These are phyloP conservation scores for Volvox africanus DNA, from an alignment of 139 green algal genomes.

Conservation along the genomic window DNA sequence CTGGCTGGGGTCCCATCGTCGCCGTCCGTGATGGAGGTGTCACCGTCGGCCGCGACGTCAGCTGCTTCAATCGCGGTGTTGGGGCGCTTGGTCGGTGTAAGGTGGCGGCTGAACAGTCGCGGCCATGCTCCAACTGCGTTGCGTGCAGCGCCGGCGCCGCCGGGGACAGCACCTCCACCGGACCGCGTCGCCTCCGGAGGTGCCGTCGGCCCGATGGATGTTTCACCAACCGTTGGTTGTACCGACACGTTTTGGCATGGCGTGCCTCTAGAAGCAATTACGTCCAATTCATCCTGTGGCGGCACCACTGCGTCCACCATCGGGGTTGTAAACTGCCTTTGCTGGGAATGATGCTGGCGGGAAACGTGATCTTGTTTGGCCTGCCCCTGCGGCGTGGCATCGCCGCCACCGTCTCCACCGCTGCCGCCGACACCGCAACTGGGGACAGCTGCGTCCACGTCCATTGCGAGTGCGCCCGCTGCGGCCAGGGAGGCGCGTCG, in stretches of 20 bases:
- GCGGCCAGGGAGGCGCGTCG: background rate
- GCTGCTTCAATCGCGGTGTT: background rate
- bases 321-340: background rate
- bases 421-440: background rate
- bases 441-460: background rate
- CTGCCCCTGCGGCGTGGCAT: background rate
- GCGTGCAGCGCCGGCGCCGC: background rate
- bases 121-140: background rate
- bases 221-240: background rate
- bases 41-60: background rate
- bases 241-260: background rate
- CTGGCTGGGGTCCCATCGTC: background rate
- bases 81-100: slow-evolving; percentile 4
- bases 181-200: background rate
- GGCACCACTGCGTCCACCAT: background rate
- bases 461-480: background rate
- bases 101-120: slow-evolving; percentile 26
- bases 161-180: background rate
- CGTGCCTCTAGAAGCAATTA: background rate
- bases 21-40: background rate
- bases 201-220: background rate
- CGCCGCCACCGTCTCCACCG: background rate
- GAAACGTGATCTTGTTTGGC: background rate
- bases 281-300: background rate
- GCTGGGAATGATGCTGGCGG: background rate